Base-by-base conservation (phyloP, 306 rosid genomes). In the Malus domestica region DNA sequence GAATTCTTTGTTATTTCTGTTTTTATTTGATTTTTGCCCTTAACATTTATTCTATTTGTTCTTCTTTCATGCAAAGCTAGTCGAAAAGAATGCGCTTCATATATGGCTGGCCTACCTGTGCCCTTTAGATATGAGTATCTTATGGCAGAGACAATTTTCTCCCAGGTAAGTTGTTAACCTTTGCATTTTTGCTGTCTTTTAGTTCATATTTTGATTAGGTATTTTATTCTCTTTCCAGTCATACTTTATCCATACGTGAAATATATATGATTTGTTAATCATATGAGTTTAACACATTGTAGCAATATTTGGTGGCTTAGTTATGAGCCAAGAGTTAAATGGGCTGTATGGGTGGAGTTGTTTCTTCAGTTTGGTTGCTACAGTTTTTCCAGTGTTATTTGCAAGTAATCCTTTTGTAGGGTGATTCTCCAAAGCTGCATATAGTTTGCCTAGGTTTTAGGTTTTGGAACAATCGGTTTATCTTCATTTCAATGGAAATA, bases 101-200 rank as follows among this genome's bases (percentile, higher is more conserved):
- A 89, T 88, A 88, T 96, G 96, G 99, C 88, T 85, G 91, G 99
- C 67, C 87, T 96, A 65, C 99, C 97, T 8, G 98, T 96, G 73
- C 84, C 97, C 76, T 96, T 96, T 86, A 86, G 99, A 88, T 96
- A 92, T 19, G 99, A 96, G 81, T 92, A 89, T 84, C 92, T 96
- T 59, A 96, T 96, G 98, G 99, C 99, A 15, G 99, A 96, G 93
- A 90, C 99, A 80, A 90, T 96, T 86, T 90, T 96, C 86, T 96
- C 98, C 71, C 99, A 96, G 97, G 99, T 96, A 83, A 75, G 75
- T 45, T 30, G 45, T 55, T 32, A 35, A 67, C 19, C 52, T 20
- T 72, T 20, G 32, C 33, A 72, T 22, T 29, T 51, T 71, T 13
- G 40, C 33, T 0, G n/a, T 63, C n/a, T 29, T 16, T 63, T 3